A percentile compares a stretch with the other conserved stretches of the same genome.
phyloP scores from a whole-genome alignment of 2,329 filamentous ascomycete species.

The Pseudonectria foliicola region DNA sequence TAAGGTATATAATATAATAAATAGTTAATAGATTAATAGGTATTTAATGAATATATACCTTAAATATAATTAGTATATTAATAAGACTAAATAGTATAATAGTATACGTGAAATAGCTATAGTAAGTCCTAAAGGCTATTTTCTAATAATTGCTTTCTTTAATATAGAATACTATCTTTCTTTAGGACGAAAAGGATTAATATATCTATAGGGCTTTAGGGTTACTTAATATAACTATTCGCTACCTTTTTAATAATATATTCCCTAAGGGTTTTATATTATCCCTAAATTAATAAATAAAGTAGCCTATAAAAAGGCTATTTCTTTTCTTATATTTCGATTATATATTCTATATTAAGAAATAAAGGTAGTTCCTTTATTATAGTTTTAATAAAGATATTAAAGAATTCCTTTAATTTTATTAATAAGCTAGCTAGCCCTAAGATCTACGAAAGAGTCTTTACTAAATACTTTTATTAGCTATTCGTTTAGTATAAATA shows the following conservation, averaged over 20 bases:
- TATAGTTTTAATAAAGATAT: slow-evolving; percentile 1
- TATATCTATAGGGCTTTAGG: slow-evolving; percentile 3
- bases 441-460: slow-evolving; percentile 1
- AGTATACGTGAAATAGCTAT: slow-evolving; percentile 12
- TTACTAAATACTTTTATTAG: slow-evolving; percentile 1
- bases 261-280: slow-evolving; percentile 5
- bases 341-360: slow-evolving; percentile 4
- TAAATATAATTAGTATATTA: slow-evolving; percentile 8
- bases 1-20: slow-evolving; percentile 10
- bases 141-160: slow-evolving; percentile 8
- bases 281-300: slow-evolving; percentile 5
- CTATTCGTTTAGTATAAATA: not conserved
- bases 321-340: slow-evolving; percentile 1
- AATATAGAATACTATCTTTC: slow-evolving; percentile 6
- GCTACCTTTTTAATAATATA: slow-evolving; percentile 6
- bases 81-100: slow-evolving; percentile 10
- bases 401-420: slow-evolving; percentile 1
- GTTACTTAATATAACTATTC: slow-evolving; percentile 3
- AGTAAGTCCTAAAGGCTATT: slow-evolving; percentile 4
- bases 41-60: slow-evolving; percentile 10
- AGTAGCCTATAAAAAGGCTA: slow-evolving; percentile 3
- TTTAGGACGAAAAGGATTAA: slow-evolving; percentile 7
- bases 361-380: not conserved
- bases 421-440: too few species aligned
- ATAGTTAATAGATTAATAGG: slow-evolving; percentile 8